These are phyloP conservation scores for Russula olivacea DNA, from an alignment of 768 basidiomycete genomes.

Conservation along the genomic window DNA sequence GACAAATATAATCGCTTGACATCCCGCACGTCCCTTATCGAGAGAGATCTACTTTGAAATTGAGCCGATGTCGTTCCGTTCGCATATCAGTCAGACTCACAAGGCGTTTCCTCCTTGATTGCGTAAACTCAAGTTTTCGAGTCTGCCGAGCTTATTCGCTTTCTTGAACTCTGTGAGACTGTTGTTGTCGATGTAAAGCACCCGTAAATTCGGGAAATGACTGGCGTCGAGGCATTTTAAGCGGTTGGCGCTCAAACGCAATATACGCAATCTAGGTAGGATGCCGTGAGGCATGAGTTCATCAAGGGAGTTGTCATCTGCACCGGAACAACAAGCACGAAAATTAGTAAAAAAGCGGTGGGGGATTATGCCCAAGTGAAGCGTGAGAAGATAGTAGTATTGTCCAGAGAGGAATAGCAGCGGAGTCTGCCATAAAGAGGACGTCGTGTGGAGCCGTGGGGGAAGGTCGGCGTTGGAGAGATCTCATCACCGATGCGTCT, in stretches of 20 bases:
- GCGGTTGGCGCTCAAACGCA: conserved; percentile 80
- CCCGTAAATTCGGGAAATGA: conserved; percentile 66
- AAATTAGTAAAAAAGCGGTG: conserved; percentile 21
- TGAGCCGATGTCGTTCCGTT: conserved; percentile 2
- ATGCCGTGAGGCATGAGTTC: conserved; percentile 47
- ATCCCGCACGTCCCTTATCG: conserved; percentile 72
- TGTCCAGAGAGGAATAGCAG: conserved; percentile 2
- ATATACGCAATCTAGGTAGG: conserved; percentile 71
- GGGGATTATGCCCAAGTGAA: conserved; percentile 5
- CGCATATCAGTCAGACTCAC: too few relatives aligned
- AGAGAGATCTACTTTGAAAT: conserved; percentile 38
- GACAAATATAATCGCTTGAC: conserved; percentile 93
- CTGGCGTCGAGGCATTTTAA: conserved; percentile 57
- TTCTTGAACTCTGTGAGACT: conserved; percentile 45
- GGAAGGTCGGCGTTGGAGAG: conserved; percentile 18
- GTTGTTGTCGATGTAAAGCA: conserved; percentile 91
- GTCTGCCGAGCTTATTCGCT: conserved; percentile 53
- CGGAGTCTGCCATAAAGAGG: conserved; percentile 22
- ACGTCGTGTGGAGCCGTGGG: conserved; percentile 11
- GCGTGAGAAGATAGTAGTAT: conserved; percentile 7
- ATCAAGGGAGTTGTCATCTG: conserved; percentile 69
- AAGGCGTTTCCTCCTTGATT: conserved; percentile 75
- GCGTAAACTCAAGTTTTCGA: conserved; percentile 89
- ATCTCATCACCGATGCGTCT: conserved; percentile 20
- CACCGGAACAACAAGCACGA: conserved; percentile 1